Conservation (phyloP, 164 flowering plant species). For the Stephania japonica region DNA sequence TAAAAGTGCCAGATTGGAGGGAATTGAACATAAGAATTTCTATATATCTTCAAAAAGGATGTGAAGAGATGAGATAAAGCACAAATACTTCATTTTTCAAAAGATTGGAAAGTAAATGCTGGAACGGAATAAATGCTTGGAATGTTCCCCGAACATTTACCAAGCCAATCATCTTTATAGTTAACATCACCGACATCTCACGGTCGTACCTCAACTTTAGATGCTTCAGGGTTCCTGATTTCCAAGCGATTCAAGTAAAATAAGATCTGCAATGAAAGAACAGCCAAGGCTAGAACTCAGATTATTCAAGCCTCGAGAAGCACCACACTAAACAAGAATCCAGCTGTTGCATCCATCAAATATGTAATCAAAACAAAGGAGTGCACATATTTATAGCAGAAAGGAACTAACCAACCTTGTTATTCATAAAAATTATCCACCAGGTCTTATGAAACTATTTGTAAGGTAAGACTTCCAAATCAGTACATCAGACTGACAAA, state of each 20-base stretch:
- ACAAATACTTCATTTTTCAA: not conserved
- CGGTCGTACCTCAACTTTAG: constrained; percentile 30
- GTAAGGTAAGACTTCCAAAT: not conserved
- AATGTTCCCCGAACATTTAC: not conserved
- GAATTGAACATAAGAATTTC: not conserved
- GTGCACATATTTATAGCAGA: not conserved
- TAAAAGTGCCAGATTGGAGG: not conserved
- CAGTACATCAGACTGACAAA: not conserved
- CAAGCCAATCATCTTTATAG: not conserved
- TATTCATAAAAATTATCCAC: not conserved
- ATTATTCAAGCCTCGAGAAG: not conserved
- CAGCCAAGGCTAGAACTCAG: not conserved
- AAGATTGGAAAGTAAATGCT: not conserved
- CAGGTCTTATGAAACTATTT: not conserved
- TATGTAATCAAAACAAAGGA: not conserved
- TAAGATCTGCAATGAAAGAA: constrained; percentile 40
- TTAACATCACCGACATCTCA: not conserved
- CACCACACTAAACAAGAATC: not conserved
- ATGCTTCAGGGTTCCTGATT: constrained; percentile 29
- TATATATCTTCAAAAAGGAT: not conserved
- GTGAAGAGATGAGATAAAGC: too few species aligned
- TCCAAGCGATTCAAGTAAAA: constrained; percentile 45
- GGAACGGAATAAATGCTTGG: not conserved
- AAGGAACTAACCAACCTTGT: not conserved
- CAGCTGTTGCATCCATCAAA: not conserved